phyloP scores from a whole-genome alignment of 345 rosid genomes.

The Bruguiera parviflora region DNA sequence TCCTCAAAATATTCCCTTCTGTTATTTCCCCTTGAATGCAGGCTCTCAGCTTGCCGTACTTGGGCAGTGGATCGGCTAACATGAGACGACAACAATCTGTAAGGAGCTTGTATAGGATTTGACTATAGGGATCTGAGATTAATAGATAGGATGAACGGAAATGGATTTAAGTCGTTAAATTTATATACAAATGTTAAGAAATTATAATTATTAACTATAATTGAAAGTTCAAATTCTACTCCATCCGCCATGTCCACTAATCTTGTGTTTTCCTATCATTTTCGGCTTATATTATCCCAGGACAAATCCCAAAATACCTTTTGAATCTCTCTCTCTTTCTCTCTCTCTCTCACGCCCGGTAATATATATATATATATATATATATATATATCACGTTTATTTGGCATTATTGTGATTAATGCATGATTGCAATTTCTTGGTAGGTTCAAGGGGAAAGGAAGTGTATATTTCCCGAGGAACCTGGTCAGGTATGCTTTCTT shows the following conservation, averaged over 20 bases:
- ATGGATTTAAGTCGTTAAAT: too few relatives aligned
- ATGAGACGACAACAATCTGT: conserved; percentile 55
- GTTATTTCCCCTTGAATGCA: conserved; percentile 29
- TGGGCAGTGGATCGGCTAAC: conserved; percentile 57
- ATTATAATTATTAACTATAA: too few relatives aligned
- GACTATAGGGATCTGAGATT: too few relatives aligned
- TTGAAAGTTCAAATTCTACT: too few relatives aligned
- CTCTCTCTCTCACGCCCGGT: neutral
- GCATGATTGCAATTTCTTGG: neutral
- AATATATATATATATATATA: neutral
- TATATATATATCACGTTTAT: neutral
- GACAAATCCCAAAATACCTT: neutral
- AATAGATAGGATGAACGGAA: too few relatives aligned
- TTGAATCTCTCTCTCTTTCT: neutral
- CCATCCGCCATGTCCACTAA: too few relatives aligned
- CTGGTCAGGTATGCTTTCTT: conserved; percentile 35
- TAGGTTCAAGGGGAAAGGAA: conserved; percentile 33
- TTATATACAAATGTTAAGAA: too few relatives aligned
- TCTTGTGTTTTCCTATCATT: too few relatives aligned
- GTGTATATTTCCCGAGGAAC: conserved; percentile 22
- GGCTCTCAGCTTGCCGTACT: conserved; percentile 90
- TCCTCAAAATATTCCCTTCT: conserved; percentile 15
- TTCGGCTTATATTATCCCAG: neutral
- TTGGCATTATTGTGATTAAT: neutral
- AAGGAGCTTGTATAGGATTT: conserved; percentile 20